Conservation (phyloP, 495 filamentous ascomycete species). For the Podospora bellae-mahoneyi region DNA sequence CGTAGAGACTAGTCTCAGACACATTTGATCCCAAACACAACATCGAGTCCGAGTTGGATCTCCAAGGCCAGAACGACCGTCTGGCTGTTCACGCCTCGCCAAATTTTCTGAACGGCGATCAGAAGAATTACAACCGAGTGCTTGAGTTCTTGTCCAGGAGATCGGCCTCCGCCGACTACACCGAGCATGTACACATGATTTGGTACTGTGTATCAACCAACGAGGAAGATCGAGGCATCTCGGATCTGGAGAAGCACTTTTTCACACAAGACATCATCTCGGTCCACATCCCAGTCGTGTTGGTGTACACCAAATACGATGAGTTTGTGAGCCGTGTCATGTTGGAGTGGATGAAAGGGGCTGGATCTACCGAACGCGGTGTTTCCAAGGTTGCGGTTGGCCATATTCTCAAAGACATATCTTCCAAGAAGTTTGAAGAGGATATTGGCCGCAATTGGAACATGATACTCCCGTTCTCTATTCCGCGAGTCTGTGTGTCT, state of each 20-base stretch:
- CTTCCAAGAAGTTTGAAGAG: constrained; percentile 26
- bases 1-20: constrained; percentile 24
- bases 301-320: constrained; percentile 33
- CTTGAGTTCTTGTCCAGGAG: constrained; percentile 18
- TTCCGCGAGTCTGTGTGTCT: constrained; percentile 25
- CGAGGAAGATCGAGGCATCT: constrained; percentile 21
- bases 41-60: constrained; percentile 24
- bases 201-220: constrained; percentile 32
- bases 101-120: constrained; percentile 24
- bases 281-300: constrained; percentile 21
- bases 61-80: constrained; percentile 27
- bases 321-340: constrained; percentile 28
- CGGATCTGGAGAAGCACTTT: constrained; percentile 24
- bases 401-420: constrained; percentile 27
- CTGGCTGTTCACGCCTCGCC: constrained; percentile 26
- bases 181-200: constrained; percentile 26
- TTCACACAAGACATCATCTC: constrained; percentile 13
- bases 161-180: constrained; percentile 4
- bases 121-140: constrained; percentile 14
- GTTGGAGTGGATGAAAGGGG: constrained; percentile 26
- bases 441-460: constrained; percentile 27
- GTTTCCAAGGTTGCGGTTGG: constrained; percentile 29
- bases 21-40: constrained; percentile 23
- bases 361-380: constrained; percentile 17
- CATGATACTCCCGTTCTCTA: constrained; percentile 6